Conservation (phyloP, 345 rosid species). For the Turnera subulata region DNA sequence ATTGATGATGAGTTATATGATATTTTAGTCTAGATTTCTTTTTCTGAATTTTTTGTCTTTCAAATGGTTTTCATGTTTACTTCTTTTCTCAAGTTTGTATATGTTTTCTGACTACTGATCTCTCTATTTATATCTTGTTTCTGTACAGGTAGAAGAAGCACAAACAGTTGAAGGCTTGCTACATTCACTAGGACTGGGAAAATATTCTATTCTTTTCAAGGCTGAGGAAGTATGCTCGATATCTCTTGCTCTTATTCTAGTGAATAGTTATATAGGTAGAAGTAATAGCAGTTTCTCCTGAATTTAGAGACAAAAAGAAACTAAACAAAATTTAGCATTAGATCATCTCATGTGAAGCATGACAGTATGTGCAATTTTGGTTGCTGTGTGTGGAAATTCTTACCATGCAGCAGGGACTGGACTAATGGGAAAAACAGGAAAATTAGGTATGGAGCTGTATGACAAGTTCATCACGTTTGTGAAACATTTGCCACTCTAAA, state of each 20-base stretch:
- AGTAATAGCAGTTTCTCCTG: no score
- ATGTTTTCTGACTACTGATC: neutral
- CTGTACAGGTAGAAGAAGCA: slow-evolving; percentile 55
- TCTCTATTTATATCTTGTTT: neutral
- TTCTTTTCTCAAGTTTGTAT: neutral
- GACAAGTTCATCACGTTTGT: no score
- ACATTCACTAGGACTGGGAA: slow-evolving; percentile 67
- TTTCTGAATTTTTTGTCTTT: neutral
- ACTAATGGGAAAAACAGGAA: no score
- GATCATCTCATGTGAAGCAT: neutral
- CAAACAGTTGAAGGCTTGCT: slow-evolving; percentile 80
- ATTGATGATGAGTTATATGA: no score
- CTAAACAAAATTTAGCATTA: no score
- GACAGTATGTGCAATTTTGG: neutral
- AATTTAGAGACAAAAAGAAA: no score
- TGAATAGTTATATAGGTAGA: neutral
- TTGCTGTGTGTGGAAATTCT: no score
- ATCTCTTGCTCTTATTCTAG: slow-evolving; percentile 9
- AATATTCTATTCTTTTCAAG: slow-evolving; percentile 70
- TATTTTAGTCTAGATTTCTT: no score
- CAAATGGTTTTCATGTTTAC: neutral
- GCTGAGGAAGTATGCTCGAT: slow-evolving; percentile 77
- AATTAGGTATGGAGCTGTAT: no score
- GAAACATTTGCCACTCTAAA: no score
- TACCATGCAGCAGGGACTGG: no score